Conservation (phyloP, 345 rosid genomes). For the Salix brachista region DNA sequence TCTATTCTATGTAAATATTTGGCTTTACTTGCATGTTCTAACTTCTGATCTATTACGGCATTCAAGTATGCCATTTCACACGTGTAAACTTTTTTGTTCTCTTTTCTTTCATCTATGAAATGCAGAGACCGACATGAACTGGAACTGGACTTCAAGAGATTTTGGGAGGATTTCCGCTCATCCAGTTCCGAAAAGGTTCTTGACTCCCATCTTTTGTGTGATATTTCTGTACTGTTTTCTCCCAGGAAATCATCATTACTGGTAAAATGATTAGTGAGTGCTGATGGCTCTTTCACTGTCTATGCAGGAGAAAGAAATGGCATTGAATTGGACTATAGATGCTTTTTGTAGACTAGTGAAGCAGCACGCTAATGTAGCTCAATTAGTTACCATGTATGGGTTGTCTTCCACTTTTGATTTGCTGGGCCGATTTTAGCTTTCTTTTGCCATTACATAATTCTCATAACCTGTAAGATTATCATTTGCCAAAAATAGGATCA, state of each 20-base stretch:
- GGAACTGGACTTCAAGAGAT: conserved; percentile 98
- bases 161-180: conserved; percentile 99
- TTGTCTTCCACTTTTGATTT: conserved; percentile 13
- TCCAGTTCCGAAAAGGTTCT: conserved; percentile 90
- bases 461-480: not conserved
- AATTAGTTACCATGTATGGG: conserved; percentile 86
- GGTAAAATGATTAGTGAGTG: not conserved
- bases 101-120: not conserved
- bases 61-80: not conserved
- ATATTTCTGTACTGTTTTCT: not conserved
- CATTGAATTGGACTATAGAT: conserved; percentile 86
- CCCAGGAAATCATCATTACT: not conserved
- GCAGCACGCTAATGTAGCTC: conserved; percentile 89
- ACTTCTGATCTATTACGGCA: not conserved
- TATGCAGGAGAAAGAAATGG: conserved; percentile 97
- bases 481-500: not conserved
- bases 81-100: not conserved
- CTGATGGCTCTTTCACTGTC: conserved; percentile 30
- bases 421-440: not conserved
- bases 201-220: conserved; percentile 6
- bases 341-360: conserved; percentile 97
- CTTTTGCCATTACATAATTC: not conserved
- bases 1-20: not conserved
- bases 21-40: not conserved
- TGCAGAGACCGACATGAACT: conserved; percentile 79